These are phyloP conservation scores for Spathaspora passalidarum DNA, from an alignment of 805 yeast species.

Conservation along the genomic window DNA sequence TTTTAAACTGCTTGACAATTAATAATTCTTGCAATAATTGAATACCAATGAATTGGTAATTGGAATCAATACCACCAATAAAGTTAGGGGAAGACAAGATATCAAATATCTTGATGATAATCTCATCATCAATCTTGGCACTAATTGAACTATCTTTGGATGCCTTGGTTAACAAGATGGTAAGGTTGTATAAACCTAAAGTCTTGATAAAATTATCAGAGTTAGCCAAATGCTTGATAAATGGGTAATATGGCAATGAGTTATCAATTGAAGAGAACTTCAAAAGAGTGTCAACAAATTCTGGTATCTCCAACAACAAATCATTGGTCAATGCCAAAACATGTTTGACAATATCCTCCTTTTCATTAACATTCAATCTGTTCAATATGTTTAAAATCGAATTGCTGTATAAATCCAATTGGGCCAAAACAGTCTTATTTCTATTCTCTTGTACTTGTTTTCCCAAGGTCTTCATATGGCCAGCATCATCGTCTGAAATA, in stretches of 20 bases:
- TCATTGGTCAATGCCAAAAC: conserved; percentile 62
- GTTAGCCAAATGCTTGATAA: conserved; percentile 49
- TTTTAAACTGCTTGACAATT: conserved; percentile 51
- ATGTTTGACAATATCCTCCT: conserved; percentile 67
- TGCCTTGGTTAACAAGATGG: conserved; percentile 41
- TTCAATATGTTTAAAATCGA: conserved; percentile 54
- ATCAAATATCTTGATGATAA: conserved; percentile 37
- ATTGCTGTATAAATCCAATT: conserved; percentile 51
- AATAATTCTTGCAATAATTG: conserved; percentile 66
- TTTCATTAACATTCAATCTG: conserved; percentile 38
- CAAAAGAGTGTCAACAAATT: conserved; percentile 38
- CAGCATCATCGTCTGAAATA: conserved; percentile 66
- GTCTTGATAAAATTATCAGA: conserved; percentile 57
- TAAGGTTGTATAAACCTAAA: conserved; percentile 53
- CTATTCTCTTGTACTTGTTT: conserved; percentile 44
- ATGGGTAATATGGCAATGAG: conserved; percentile 52
- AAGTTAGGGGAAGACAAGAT: conserved; percentile 27
- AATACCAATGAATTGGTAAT: conserved; percentile 55
- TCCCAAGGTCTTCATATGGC: conserved; percentile 51
- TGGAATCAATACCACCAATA: conserved; percentile 35
- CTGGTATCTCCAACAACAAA: conserved; percentile 40
- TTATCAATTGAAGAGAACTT: conserved; percentile 39
- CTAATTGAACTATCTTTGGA: conserved; percentile 13
- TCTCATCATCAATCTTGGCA: conserved; percentile 32
- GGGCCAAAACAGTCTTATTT: conserved; percentile 37